Evolutionary conservation across 768 basidiomycete species (phyloP).

Genomic region (Antrodiella citrinella): DNA sequence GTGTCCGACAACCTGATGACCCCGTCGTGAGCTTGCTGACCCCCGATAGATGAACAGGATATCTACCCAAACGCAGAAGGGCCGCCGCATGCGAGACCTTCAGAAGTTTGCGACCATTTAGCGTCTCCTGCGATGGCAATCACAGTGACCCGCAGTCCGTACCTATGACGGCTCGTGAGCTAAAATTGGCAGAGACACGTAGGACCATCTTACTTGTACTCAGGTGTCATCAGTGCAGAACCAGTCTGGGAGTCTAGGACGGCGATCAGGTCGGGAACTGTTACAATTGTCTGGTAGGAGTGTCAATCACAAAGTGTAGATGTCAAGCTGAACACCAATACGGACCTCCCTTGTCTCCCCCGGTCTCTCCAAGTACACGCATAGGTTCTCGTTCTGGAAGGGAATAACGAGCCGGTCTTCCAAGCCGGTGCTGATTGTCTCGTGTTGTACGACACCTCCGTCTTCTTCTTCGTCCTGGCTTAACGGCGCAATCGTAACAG

Average conservation of each 20-base stretch:
- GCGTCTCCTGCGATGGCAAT: slow-evolving; percentile 38
- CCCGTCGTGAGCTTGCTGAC: background rate
- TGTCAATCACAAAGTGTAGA: slow-evolving; percentile 3
- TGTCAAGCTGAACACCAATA: slow-evolving; percentile 1
- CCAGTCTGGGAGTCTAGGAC: slow-evolving; percentile 59
- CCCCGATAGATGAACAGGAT: background rate
- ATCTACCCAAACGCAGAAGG: slow-evolving; percentile 44
- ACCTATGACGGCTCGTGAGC: slow-evolving; percentile 15
- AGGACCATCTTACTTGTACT: slow-evolving; percentile 30
- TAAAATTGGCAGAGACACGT: background rate
- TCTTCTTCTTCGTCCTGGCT: slow-evolving; percentile 24
- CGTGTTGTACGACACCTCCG: background rate
- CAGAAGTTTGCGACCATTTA: slow-evolving; percentile 43
- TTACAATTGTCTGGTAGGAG: slow-evolving; percentile 34
- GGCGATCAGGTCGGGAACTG: slow-evolving; percentile 59
- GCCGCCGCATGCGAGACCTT: slow-evolving; percentile 44
- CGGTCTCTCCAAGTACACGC: slow-evolving; percentile 29
- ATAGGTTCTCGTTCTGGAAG: slow-evolving; percentile 58
- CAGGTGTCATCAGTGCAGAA: slow-evolving; percentile 51
- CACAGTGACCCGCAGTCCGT: slow-evolving; percentile 53
- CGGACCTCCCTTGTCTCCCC: slow-evolving; percentile 25
- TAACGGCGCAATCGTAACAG: slow-evolving; percentile 23
- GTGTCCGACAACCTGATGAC: background rate
- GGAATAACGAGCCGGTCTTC: slow-evolving; percentile 37
- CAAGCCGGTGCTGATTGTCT: background rate